A percentile compares a stretch with the other conserved stretches of the same genome.
Evolutionary conservation across 2,329 filamentous ascomycete species (phyloP).

Genomic region (Sporothrix mexicana): DNA sequence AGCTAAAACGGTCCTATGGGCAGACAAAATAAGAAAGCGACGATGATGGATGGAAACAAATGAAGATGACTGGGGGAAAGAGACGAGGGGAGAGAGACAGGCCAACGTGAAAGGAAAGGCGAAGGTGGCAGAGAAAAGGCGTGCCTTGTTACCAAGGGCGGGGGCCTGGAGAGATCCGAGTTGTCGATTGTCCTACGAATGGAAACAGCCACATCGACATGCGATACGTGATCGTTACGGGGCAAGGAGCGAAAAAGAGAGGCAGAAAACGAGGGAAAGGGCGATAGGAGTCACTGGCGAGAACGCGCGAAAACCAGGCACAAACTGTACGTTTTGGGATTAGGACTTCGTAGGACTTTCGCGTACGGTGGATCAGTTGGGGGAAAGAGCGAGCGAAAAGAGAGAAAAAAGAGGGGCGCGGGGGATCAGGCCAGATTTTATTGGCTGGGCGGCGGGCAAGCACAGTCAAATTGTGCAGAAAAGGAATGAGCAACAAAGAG

Average conservation of each 20-base stretch:
- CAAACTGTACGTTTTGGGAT: conserved; percentile 20
- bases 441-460: background rate
- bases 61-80: conserved; percentile 6
- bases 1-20: conserved; percentile 19
- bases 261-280: conserved; percentile 9
- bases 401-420: conserved; percentile 1
- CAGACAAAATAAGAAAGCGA: background rate
- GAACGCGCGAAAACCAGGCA: conserved; percentile 21
- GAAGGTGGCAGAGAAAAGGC: conserved; percentile 15
- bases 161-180: background rate
- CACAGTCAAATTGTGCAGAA: background rate
- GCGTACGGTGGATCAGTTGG: conserved; percentile 27
- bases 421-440: background rate
- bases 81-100: conserved; percentile 8
- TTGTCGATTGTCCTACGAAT: conserved; percentile 27
- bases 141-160: conserved; percentile 17
- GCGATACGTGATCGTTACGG: background rate
- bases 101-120: conserved; percentile 2
- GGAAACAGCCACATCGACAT: conserved; percentile 19
- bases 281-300: no score
- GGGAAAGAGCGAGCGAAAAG: conserved; percentile 7
- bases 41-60: background rate
- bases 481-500: background rate
- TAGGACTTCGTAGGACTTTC: conserved; percentile 34
- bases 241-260: conserved; percentile 7